phyloP scores from a whole-genome alignment of 106 monocot genomes.

The Ottelia alismoides region DNA sequence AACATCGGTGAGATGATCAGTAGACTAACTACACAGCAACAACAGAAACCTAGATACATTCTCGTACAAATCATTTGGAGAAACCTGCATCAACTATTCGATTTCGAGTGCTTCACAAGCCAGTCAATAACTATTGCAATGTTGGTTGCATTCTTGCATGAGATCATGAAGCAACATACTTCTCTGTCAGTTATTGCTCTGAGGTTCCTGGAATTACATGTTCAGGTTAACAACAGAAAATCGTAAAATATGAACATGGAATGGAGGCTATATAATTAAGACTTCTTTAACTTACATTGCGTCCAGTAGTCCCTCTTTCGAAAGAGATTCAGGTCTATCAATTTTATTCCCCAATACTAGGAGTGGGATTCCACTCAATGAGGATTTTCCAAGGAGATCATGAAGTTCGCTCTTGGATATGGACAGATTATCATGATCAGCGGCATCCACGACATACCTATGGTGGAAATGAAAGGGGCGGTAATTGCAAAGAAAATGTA shows the following conservation, averaged over 20 bases:
- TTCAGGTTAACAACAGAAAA: too few relatives aligned
- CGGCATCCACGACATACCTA: conserved; percentile 96
- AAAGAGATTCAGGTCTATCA: conserved; percentile 67
- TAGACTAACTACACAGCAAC: too few relatives aligned
- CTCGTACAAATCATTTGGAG: too few relatives aligned
- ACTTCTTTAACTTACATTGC: conserved; percentile 41
- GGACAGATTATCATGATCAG: conserved; percentile 65
- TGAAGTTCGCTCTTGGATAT: conserved; percentile 85
- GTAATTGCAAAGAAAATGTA: too few relatives aligned
- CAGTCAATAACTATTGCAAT: conserved; percentile 86
- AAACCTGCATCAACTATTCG: conserved; percentile 69
- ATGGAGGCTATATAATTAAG: too few relatives aligned
- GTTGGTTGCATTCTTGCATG: conserved; percentile 94
- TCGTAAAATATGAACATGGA: too few relatives aligned
- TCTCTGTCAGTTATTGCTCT: conserved; percentile 65
- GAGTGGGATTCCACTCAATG: conserved; percentile 82
- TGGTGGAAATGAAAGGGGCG: not conserved
- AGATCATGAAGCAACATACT: conserved; percentile 92
- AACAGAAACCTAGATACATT: too few relatives aligned
- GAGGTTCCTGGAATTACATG: conserved; percentile 62
- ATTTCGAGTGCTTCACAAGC: conserved; percentile 96
- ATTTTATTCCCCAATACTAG: conserved; percentile 91
- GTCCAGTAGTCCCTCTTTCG: conserved; percentile 46
- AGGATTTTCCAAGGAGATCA: conserved; percentile 79
- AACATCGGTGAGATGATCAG: too few relatives aligned